Base-by-base conservation (phyloP, 2,329 filamentous ascomycete genomes). In the Alternaria brassicicola region DNA sequence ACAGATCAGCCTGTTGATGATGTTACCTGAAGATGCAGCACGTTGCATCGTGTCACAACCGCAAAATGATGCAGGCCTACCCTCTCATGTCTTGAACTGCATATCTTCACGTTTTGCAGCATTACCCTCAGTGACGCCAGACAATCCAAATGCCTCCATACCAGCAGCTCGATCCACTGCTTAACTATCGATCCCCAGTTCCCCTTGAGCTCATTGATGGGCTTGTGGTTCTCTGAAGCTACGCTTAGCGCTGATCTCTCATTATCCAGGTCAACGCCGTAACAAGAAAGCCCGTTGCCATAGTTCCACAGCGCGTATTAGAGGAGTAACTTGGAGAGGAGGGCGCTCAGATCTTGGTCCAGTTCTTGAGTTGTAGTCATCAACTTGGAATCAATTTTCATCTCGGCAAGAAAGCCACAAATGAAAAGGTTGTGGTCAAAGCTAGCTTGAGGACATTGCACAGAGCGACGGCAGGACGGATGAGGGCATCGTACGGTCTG, bases 101-200 rank as follows among this genome's bases (percentile, higher is more conserved):
- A 17, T 10, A 6, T 39, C 12, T 19, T 36, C 31, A 15, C 52
- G 58, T 19, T 57, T 58, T 10, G 46, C 41, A 42, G 45, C 52
- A 36, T 30, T 52, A 15, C 52, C 49, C 9, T 57, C 43, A 21
- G 47, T n/a, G 43, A 26, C 12, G 46, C 46, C 41, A 54, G 33
- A 6, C 57, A 50, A 50, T 62, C 52, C 12, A 61, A 30, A 30
- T 62, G 57, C 36, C 57, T 52, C 55, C 61, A 65, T n/a, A 55
- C 33, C 30, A 65, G 33, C 33, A 63, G 17, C 9, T 57, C 55
- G 2, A 61, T 47, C 47, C 49, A 57, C 8, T 55, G 54, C 4
- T 30, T 36, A 12, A 59, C 21, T 2, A 65, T 55, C 4, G 25
- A 26, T 10, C 43, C 39, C 57, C 53, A 59, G 10, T 61, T 57